Percentiles rank a stretch among this genome's conserved stretches.
phyloP scores from a whole-genome alignment of 768 basidiomycete species.

The Clathrus columnatus region DNA sequence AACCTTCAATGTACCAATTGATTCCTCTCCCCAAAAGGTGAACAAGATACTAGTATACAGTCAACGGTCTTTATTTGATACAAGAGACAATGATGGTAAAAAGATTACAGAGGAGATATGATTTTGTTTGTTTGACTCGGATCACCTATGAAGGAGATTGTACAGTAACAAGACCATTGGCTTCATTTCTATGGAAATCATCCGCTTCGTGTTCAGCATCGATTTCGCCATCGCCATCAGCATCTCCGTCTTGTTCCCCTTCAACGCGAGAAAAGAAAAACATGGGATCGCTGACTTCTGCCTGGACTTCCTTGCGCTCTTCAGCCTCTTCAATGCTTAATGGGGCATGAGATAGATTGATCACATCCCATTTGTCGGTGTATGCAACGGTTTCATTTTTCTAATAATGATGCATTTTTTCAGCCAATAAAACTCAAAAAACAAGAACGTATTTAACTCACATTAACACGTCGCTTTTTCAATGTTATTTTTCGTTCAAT shows the following conservation, averaged over 20 bases:
- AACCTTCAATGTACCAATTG: too few species aligned
- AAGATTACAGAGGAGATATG: too few species aligned
- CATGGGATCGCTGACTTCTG: constrained; percentile 66
- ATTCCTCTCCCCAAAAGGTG: too few species aligned
- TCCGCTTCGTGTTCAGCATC: constrained; percentile 23
- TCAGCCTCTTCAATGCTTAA: constrained; percentile 69
- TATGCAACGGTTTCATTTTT: constrained; percentile 51
- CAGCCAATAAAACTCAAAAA: not conserved
- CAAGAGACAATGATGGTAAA: too few species aligned
- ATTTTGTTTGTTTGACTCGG: too few species aligned
- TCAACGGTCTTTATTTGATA: too few species aligned
- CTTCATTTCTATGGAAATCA: not conserved
- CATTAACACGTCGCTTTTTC: constrained; percentile 77
- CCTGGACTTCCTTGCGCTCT: constrained; percentile 69
- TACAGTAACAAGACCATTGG: not conserved
- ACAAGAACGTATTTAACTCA: constrained; percentile 31
- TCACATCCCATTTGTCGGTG: constrained; percentile 74
- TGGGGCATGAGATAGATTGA: constrained; percentile 59
- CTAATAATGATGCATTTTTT: constrained; percentile 27
- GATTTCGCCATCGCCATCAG: constrained; percentile 38
- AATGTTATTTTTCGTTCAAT: constrained; percentile 83
- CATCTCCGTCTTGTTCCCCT: constrained; percentile 39
- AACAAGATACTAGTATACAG: too few species aligned
- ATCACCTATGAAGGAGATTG: too few species aligned
- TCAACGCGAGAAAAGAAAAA: constrained; percentile 40